Conservation (phyloP, 225 moss, liverwort and hornwort genomes). For the Straminergon stramineum region DNA sequence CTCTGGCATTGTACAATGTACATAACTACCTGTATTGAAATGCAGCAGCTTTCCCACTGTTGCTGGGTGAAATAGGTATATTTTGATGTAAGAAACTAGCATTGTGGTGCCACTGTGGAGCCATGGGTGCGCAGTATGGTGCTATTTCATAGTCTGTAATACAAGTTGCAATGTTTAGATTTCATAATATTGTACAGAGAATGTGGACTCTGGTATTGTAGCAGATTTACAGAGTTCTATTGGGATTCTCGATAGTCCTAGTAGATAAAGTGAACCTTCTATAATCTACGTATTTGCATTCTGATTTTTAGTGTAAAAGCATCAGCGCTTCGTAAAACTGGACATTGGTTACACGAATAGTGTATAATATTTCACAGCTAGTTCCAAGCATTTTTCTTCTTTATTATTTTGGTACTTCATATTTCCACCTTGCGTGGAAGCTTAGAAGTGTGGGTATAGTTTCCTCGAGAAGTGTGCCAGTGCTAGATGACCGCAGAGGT, state of each 20-base stretch:
- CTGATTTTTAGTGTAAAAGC: not conserved
- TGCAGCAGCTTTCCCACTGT: not conserved
- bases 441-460: not conserved
- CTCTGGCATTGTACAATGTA: constrained; percentile 7
- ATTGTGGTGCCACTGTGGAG: not conserved
- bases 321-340: not conserved
- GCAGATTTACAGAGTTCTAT: not conserved
- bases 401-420: not conserved
- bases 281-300: not conserved
- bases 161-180: not conserved
- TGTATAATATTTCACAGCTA: not conserved
- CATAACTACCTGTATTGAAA: constrained; percentile 8
- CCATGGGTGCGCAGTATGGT: not conserved
- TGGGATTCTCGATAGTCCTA: not conserved
- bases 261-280: not conserved
- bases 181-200: not conserved
- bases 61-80: not conserved
- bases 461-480: not conserved
- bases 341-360: no score
- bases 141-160: not conserved
- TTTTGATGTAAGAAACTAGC: not conserved
- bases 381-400: not conserved
- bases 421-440: no score
- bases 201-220: not conserved
- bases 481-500: not conserved